These are phyloP conservation scores for Trametes cubensis DNA, from an alignment of 768 basidiomycete genomes.

Conservation along the genomic window DNA sequence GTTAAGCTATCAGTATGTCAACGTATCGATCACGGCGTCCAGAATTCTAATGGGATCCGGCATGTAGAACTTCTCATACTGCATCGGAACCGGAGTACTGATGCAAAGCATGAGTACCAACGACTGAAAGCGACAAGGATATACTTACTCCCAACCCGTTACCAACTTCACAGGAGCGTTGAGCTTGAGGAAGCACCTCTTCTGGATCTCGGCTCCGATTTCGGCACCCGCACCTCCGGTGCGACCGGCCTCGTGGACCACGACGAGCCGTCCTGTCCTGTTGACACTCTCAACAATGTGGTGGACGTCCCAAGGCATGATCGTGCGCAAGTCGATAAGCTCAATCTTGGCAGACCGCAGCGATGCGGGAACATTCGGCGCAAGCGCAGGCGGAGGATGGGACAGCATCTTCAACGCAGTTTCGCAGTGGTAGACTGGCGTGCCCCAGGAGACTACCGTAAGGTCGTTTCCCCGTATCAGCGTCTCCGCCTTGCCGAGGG, in stretches of 20 bases:
- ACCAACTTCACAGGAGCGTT: slow-evolving; percentile 87
- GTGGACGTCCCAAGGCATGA: slow-evolving; percentile 88
- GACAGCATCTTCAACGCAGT: slow-evolving; percentile 74
- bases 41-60: slow-evolving; percentile 84
- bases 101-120: slow-evolving; percentile 8
- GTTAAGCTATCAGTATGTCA: slow-evolving; percentile 54
- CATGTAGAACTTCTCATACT: slow-evolving; percentile 91
- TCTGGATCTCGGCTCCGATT: slow-evolving; percentile 89
- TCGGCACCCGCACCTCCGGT: slow-evolving; percentile 90
- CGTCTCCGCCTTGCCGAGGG: slow-evolving; percentile 79
- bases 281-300: slow-evolving; percentile 81
- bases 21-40: slow-evolving; percentile 82
- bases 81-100: slow-evolving; percentile 81
- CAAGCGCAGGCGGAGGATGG: slow-evolving; percentile 65
- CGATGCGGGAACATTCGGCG: slow-evolving; percentile 63
- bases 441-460: slow-evolving; percentile 93
- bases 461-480: slow-evolving; percentile 77
- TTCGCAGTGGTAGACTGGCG: slow-evolving; percentile 89
- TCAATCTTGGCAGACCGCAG: slow-evolving; percentile 76
- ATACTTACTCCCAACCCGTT: slow-evolving; percentile 91
- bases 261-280: slow-evolving; percentile 80
- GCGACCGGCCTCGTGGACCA: slow-evolving; percentile 91
- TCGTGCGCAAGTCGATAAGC: slow-evolving; percentile 87
- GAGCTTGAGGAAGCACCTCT: slow-evolving; percentile 83
- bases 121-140: not conserved